These are phyloP conservation scores for Neurospora africana DNA, from an alignment of 495 filamentous ascomycete species.

Conservation along the genomic window DNA sequence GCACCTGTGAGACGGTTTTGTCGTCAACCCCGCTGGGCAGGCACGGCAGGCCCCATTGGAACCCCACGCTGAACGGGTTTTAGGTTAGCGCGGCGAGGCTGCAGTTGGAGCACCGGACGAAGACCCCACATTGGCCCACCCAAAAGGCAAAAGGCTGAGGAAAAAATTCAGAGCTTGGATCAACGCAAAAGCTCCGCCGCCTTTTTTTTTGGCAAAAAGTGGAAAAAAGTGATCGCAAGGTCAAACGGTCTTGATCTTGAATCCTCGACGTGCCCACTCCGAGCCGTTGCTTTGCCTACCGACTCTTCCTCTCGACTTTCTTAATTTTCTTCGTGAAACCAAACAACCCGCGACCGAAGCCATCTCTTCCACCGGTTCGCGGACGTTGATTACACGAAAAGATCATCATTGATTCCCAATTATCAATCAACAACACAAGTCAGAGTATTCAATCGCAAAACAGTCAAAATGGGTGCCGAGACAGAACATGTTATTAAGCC, in stretches of 20 bases:
- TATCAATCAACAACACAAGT: not conserved
- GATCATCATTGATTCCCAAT: not conserved
- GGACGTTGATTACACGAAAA: not conserved
- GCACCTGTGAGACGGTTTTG: not conserved
- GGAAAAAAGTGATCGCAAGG: not conserved
- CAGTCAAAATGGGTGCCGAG: constrained; percentile 22
- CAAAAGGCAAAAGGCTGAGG: not conserved
- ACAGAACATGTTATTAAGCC: constrained; percentile 83
- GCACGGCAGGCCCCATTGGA: not conserved
- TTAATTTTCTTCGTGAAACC: not conserved
- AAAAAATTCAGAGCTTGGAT: constrained; percentile 1
- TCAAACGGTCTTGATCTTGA: not conserved
- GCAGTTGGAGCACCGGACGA: not conserved
- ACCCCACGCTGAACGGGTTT: not conserved
- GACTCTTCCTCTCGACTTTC: not conserved
- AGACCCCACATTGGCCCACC: not conserved
- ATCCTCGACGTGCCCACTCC: not conserved
- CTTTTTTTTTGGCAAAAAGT: not conserved
- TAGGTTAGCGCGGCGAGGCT: not conserved
- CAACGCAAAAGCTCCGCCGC: not conserved
- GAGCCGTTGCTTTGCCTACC: not conserved
- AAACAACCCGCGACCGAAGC: not conserved
- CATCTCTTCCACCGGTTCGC: not conserved
- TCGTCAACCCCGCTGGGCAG: not conserved
- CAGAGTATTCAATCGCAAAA: not conserved